Percentiles rank a stretch among this genome's conserved stretches.
These are phyloP conservation scores for Globisporangium acanthophoron DNA, from an alignment of 352 stramenopile genomes.

Conservation along the genomic window DNA sequence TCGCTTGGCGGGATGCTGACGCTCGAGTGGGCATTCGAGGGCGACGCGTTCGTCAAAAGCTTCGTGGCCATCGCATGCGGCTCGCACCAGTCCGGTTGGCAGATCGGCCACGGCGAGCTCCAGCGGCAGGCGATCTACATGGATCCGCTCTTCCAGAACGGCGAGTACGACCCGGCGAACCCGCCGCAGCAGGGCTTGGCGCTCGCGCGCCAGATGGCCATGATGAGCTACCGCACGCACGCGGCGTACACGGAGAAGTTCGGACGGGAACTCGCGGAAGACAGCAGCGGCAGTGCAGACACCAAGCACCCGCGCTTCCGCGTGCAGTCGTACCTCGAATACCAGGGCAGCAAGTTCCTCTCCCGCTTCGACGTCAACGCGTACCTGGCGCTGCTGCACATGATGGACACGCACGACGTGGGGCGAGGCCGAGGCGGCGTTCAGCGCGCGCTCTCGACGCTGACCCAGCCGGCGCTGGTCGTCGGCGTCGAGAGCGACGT, in stretches of 20 bases:
- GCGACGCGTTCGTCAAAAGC: constrained; percentile 76
- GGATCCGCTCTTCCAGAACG: constrained; percentile 89
- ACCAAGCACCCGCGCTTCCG: constrained; percentile 35
- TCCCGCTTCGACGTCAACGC: constrained; percentile 93
- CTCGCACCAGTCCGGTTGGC: constrained; percentile 93
- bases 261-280: constrained; percentile 51
- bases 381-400: constrained; percentile 93
- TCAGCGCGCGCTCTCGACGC: constrained; percentile 40
- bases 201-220: constrained; percentile 94
- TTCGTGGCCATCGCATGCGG: constrained; percentile 93
- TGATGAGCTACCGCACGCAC: constrained; percentile 95
- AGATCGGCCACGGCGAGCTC: constrained; percentile 94
- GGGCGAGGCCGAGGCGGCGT: constrained; percentile 77
- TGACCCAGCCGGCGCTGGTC: constrained; percentile 84
- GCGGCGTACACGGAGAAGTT: constrained; percentile 92
- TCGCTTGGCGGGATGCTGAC: constrained; percentile 97
- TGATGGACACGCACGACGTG: constrained; percentile 97
- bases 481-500: constrained; percentile 94
- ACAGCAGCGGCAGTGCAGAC: constrained; percentile 14
- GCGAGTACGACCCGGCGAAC: constrained; percentile 57
- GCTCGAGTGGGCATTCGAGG: constrained; percentile 94
- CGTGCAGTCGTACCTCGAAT: constrained; percentile 85
- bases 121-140: constrained; percentile 96
- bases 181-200: constrained; percentile 80
- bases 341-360: constrained; percentile 95